These are phyloP conservation scores for Fusarium napiforme DNA, from an alignment of 2,329 filamentous ascomycete species.

Conservation along the genomic window DNA sequence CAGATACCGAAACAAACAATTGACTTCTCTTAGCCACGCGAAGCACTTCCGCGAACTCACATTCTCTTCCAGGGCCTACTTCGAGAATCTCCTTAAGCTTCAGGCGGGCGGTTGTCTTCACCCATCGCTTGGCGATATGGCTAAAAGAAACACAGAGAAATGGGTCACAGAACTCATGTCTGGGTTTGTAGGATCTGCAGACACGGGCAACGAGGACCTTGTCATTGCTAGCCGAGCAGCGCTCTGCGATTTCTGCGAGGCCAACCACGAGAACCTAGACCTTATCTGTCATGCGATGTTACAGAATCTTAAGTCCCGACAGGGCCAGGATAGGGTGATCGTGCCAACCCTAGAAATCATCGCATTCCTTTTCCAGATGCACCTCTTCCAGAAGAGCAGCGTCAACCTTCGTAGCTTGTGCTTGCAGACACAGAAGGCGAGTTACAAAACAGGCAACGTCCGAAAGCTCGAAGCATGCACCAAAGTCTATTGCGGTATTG, in stretches of 20 bases:
- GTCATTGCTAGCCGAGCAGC: slow-evolving; percentile 75
- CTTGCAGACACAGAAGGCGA: slow-evolving; percentile 77
- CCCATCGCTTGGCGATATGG: slow-evolving; percentile 51
- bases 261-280: slow-evolving; percentile 53
- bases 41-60: slow-evolving; percentile 52
- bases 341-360: slow-evolving; percentile 81
- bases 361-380: slow-evolving; percentile 79
- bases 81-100: slow-evolving; percentile 63
- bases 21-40: slow-evolving; percentile 47
- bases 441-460: slow-evolving; percentile 85
- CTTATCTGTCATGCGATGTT: slow-evolving; percentile 63
- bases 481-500: slow-evolving; percentile 80
- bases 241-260: slow-evolving; percentile 65
- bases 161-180: slow-evolving; percentile 68
- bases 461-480: slow-evolving; percentile 84
- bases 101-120: slow-evolving; percentile 52
- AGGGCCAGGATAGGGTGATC: slow-evolving; percentile 74
- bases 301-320: slow-evolving; percentile 62
- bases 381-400: slow-evolving; percentile 56
- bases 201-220: slow-evolving; percentile 80
- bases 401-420: slow-evolving; percentile 70
- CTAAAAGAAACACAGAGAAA: slow-evolving; percentile 43
- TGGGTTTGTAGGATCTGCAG: slow-evolving; percentile 78
- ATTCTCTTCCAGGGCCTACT: slow-evolving; percentile 71
- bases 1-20: slow-evolving; percentile 29